Conservation (phyloP, 257 asterid genomes). For the Ilex aquifolium region DNA sequence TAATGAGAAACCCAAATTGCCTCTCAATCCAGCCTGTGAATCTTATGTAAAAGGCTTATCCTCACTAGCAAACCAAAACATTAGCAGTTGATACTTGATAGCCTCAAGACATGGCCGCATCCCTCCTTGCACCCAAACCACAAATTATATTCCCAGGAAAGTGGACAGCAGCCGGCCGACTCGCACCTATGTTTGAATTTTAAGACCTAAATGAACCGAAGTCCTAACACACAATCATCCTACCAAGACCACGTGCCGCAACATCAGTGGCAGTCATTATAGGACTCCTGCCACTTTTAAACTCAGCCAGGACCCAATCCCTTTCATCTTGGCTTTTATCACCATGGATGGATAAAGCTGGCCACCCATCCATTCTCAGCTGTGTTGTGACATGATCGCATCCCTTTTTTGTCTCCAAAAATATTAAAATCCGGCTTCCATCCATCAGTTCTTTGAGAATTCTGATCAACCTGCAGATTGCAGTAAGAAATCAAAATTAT, state of each 20-base stretch:
- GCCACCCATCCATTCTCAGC: constrained; percentile 92
- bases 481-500: constrained; percentile 20
- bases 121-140: constrained; percentile 69
- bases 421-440: constrained; percentile 77
- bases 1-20: not conserved
- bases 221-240: constrained; percentile 53
- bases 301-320: constrained; percentile 91
- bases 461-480: constrained; percentile 55
- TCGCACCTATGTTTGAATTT: constrained; percentile 22
- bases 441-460: constrained; percentile 74
- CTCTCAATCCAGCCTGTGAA: constrained; percentile 1
- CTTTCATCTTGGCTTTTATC: constrained; percentile 89
- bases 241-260: constrained; percentile 99
- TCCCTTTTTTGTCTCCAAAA: constrained; percentile 91
- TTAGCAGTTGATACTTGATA: not conserved
- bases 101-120: constrained; percentile 21
- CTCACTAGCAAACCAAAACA: not conserved
- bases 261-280: constrained; percentile 97
- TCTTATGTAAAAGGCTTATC: constrained; percentile 4
- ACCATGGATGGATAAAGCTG: constrained; percentile 92
- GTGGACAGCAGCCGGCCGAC: constrained; percentile 89
- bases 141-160: constrained; percentile 50
- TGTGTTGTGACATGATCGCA: constrained; percentile 88
- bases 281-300: constrained; percentile 80
- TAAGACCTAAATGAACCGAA: constrained; percentile 48